Evolutionary conservation across 495 filamentous ascomycete species (phyloP), one percentile per base, ranked within the genome.

Genomic region (Penicillium lagena): DNA sequence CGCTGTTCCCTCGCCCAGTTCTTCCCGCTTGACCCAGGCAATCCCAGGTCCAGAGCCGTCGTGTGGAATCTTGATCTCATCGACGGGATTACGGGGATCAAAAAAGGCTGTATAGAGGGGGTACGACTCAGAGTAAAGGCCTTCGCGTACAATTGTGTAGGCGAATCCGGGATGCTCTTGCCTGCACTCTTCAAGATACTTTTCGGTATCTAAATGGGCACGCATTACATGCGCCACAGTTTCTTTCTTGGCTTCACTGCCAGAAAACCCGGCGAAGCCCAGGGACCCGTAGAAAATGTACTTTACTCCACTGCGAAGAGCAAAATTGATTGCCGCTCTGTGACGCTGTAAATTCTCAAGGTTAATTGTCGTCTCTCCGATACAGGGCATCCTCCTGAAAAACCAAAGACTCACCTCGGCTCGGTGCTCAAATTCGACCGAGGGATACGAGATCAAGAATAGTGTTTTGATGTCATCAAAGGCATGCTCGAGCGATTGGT

Each of bases 281-380:
- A 86, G 69, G 14, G 74, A 79, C 6, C 71, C 72, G 67, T 84
- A 86, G 56, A 76, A 78, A 33, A 85, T 66, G 50, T 82, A 71
- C 35, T 58, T 57, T 1, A 84, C 76, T 14, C 77, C 77, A 1
- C 68, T 75, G 11, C 55, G 56, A 1, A 62, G 51, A 1, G 81
- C 80, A 0, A 76, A 74, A 43, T 79, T 64, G 29, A 84, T 72
- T 8, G 74, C 78, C 9, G 50, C 49, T 46, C 60, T 62, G 40
- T 82, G 77, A 37, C 39, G 47, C 60, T 61, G 28, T 7, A 35
- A 29, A 29, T 4, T 14, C 11, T 12, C 28, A 39, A 7, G 13
- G 12, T 40, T 35, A 44, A 37, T 22, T 22, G 22, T 4, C 22
- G 6, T 22, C 22, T 22, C 22, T 22, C 22, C 22, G 22, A 22